Base-by-base conservation (phyloP, 129 eudicot genomes). In the Deinandra increscens region DNA sequence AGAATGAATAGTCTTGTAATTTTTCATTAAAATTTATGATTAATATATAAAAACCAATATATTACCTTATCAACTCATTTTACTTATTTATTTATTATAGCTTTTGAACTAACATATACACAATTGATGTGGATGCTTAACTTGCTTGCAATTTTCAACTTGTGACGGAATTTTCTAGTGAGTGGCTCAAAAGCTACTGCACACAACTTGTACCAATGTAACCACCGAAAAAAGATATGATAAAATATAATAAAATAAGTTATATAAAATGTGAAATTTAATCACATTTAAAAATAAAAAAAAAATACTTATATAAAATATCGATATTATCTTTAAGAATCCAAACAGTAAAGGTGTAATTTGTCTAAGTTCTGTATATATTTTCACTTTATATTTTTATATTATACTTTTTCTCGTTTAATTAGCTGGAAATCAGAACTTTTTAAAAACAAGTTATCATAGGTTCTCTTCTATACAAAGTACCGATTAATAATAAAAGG, bases 121-220 rank as follows among this genome's bases (percentile, higher is more conserved):
- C 12, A 55, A 4, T 55, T 75, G 68, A 58, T 75, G 46, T 59
- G 60, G 68, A 66, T 75, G 74, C 79, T 75, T 74, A 38, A 73
- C 60, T 75, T 66, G 33, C 74, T 75, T 75, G 68, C 41, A 59
- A 58, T 56, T 42, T 75, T 44, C 79, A 66, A 75, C 79, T 75
- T 66, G 74, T 56, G 69, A 56, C 79, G 61, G 74, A 75, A 66
- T 75, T 75, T 75, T 66, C 42, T n/a, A 66, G 79, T 55, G 79
- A 75, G 68, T 75, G 79, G 79, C 79, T 75, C 74, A 75, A 66
- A 75, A 75, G 79, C 68, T 75, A 75, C 73, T 58, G 49, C 68
- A 75, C 51, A 44, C 74, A 75, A 75, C 79, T 75, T 75, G 79
- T 29, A 75, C 18, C 79, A 14, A 75, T 58, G 64, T 58, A 58